These are phyloP conservation scores for Aspergillus neotritici DNA, from an alignment of 2,329 filamentous ascomycete species.

Conservation along the genomic window DNA sequence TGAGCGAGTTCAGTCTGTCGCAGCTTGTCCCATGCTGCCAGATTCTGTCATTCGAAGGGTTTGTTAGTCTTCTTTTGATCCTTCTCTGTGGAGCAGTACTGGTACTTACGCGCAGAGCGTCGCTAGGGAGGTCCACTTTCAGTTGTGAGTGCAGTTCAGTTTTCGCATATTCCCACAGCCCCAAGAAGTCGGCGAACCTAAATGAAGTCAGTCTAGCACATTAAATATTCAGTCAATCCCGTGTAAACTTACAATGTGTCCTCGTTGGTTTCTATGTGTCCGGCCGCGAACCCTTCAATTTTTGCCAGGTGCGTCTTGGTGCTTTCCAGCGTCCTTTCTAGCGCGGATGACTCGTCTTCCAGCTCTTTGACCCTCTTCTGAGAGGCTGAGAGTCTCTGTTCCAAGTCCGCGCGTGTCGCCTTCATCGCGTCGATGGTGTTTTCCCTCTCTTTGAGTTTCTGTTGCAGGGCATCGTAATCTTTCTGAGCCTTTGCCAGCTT, in stretches of 20 bases:
- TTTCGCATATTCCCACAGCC: neutral
- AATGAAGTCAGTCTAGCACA: neutral
- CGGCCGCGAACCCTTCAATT: neutral
- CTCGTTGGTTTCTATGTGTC: neutral
- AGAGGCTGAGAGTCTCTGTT: neutral
- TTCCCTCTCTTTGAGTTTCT: neutral
- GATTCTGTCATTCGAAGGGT: neutral
- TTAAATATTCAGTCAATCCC: neutral
- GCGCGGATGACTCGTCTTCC: neutral
- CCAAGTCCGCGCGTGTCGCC: neutral
- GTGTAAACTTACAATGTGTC: neutral
- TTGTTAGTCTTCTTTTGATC: neutral
- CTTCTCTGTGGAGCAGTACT: too few relatives aligned
- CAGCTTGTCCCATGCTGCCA: conserved; percentile 3
- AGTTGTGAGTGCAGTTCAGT: neutral
- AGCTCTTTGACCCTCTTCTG: neutral
- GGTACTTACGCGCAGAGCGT: neutral
- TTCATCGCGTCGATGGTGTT: conserved; percentile 1
- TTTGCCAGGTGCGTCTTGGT: neutral
- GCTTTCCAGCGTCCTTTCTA: neutral
- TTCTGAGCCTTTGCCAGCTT: neutral
- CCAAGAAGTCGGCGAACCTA: neutral
- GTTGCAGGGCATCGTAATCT: neutral
- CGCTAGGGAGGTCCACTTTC: neutral
- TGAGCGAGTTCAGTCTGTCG: conserved; percentile 1